Conservation (phyloP, 371 early-diverging fungal species). For the Saksenaea oblongispora region DNA sequence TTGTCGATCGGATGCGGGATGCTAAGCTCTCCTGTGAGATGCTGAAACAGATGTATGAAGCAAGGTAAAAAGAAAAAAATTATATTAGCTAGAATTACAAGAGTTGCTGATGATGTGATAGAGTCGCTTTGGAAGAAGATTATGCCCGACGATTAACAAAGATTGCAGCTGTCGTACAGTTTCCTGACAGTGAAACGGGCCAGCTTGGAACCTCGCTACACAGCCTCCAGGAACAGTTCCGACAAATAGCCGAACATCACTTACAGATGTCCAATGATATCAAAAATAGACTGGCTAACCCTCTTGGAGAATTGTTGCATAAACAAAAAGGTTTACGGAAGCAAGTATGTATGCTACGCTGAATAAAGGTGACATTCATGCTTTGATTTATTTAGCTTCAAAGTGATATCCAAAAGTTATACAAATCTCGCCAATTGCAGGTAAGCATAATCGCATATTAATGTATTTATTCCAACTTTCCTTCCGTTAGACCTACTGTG, state of each 20-base stretch:
- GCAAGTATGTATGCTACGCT: not conserved
- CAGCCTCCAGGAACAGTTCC: not conserved
- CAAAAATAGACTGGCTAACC: not conserved
- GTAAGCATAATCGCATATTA: not conserved
- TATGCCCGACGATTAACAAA: not conserved
- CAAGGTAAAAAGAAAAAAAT: not conserved
- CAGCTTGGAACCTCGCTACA: not conserved
- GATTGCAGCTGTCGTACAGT: not conserved
- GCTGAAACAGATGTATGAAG: conserved; percentile 4
- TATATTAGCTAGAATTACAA: too few species aligned
- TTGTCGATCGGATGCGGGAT: conserved; percentile 6
- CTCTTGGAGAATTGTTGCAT: not conserved
- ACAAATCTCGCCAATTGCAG: not conserved
- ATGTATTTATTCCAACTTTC: not conserved
- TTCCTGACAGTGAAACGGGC: not conserved
- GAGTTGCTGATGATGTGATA: not conserved
- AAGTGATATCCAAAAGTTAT: not conserved
- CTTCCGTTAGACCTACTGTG: not conserved
- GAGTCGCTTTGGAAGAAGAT: conserved; percentile 4
- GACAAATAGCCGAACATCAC: not conserved
- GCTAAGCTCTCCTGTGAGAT: conserved; percentile 4
- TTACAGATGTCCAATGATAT: not conserved
- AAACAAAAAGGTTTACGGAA: conserved; percentile 9
- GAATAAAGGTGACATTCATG: not conserved
- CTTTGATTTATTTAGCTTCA: not conserved